These are phyloP conservation scores for Cyberlindnera japonica DNA, from an alignment of 805 yeast genomes.

Conservation along the genomic window DNA sequence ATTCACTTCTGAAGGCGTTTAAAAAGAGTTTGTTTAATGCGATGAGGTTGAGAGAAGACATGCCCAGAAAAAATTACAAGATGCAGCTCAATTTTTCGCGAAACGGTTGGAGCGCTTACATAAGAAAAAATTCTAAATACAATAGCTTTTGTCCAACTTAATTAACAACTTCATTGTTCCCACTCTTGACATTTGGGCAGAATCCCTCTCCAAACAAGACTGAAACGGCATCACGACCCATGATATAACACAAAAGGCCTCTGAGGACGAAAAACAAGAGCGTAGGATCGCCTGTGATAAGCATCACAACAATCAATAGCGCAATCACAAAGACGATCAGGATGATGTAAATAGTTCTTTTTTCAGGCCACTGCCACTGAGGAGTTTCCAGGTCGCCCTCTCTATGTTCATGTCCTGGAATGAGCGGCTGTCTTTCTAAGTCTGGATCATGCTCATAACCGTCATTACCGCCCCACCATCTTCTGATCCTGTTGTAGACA, in stretches of 20 bases:
- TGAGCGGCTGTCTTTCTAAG: slow-evolving; percentile 13
- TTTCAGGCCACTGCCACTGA: not conserved
- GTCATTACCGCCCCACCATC: not conserved
- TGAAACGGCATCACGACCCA: slow-evolving; percentile 10
- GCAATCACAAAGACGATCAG: slow-evolving; percentile 3
- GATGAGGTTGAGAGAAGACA: slow-evolving; percentile 7
- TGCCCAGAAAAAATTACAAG: not conserved
- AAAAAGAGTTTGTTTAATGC: not conserved
- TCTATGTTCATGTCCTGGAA: slow-evolving; percentile 1
- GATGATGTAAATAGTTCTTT: slow-evolving; percentile 1
- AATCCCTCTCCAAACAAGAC: slow-evolving; percentile 18
- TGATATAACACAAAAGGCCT: slow-evolving; percentile 21
- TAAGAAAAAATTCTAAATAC: not conserved
- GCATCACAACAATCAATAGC: slow-evolving; percentile 7
- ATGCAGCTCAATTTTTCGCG: not conserved
- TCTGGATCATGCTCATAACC: slow-evolving; percentile 6
- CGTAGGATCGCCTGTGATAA: slow-evolving; percentile 19
- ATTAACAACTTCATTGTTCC: too few species aligned
- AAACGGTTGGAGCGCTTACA: not conserved
- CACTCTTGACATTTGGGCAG: slow-evolving; percentile 13
- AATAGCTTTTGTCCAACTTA: not conserved
- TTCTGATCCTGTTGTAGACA: slow-evolving; percentile 1
- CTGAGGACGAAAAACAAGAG: slow-evolving; percentile 16
- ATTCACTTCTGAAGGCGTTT: not conserved
- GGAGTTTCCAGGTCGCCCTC: not conserved